Conservation (phyloP, 2,329 filamentous ascomycete species). For the Aspergillus proliferans region DNA sequence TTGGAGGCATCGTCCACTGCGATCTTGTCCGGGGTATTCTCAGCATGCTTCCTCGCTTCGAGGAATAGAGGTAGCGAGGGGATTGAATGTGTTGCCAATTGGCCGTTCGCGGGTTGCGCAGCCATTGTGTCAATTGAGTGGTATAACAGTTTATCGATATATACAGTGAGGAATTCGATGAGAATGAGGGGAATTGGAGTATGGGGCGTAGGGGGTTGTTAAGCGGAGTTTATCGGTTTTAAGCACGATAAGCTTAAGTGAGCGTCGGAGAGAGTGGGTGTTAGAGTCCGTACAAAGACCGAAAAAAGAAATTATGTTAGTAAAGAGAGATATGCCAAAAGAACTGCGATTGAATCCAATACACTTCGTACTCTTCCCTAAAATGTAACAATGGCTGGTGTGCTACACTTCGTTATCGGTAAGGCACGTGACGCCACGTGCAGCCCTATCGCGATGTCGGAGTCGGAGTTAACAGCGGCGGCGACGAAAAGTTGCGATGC, state of each 20-base stretch:
- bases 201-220: too few species aligned
- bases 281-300: background rate
- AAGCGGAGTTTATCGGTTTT: too few species aligned
- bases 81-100: slow-evolving; percentile 18
- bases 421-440: background rate
- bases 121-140: too few species aligned
- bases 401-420: background rate
- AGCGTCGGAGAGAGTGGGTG: background rate
- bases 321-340: background rate
- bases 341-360: background rate
- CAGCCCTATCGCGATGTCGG: background rate
- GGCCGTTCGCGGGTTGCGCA: background rate
- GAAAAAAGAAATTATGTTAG: background rate
- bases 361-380: background rate
- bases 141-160: too few species aligned
- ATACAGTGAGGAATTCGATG: too few species aligned
- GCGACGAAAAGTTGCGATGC: background rate
- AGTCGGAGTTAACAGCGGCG: background rate
- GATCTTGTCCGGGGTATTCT: slow-evolving; percentile 26
- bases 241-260: too few species aligned
- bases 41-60: slow-evolving; percentile 30
- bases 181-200: too few species aligned
- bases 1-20: slow-evolving; percentile 36
- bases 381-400: background rate
- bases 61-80: slow-evolving; percentile 37